Evolutionary conservation across 768 basidiomycete genomes (phyloP).

Genomic region (Kwoniella dejecticola): DNA sequence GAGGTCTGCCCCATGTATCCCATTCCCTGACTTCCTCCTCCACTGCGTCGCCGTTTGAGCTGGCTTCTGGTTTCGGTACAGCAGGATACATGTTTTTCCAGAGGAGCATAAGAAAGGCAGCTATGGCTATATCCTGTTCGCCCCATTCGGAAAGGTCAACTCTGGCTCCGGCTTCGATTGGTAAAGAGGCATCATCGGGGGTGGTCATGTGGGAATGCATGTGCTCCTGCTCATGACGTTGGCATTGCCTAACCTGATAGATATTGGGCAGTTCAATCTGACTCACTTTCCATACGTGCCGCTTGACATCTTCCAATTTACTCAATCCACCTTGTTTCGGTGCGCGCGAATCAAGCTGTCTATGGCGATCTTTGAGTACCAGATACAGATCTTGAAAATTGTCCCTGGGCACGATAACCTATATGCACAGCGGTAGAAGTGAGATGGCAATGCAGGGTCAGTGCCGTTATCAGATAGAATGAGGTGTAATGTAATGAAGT

Average conservation of each 20-base stretch:
- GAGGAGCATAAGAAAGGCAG: slow-evolving; percentile 85
- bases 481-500: no score
- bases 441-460: background rate
- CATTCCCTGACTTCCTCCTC: slow-evolving; percentile 60
- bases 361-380: slow-evolving; percentile 79
- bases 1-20: slow-evolving; percentile 74
- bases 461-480: no score
- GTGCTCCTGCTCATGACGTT: no score
- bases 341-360: slow-evolving; percentile 61
- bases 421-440: background rate
- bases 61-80: background rate
- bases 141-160: slow-evolving; percentile 42
- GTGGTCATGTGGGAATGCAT: background rate
- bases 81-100: slow-evolving; percentile 74
- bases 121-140: slow-evolving; percentile 85
- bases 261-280: no score
- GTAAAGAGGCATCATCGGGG: slow-evolving; percentile 12
- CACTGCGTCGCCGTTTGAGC: slow-evolving; percentile 6
- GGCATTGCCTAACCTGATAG: no score
- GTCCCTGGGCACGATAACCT: slow-evolving; percentile 70
- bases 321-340: slow-evolving; percentile 29
- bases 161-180: no score
- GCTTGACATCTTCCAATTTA: slow-evolving; percentile 53
- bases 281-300: slow-evolving; percentile 54
- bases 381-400: slow-evolving; percentile 88